A percentile compares a stretch with the other conserved stretches of the same genome.
Evolutionary conservation across 768 basidiomycete genomes (phyloP).

Genomic region (Russula sp.): DNA sequence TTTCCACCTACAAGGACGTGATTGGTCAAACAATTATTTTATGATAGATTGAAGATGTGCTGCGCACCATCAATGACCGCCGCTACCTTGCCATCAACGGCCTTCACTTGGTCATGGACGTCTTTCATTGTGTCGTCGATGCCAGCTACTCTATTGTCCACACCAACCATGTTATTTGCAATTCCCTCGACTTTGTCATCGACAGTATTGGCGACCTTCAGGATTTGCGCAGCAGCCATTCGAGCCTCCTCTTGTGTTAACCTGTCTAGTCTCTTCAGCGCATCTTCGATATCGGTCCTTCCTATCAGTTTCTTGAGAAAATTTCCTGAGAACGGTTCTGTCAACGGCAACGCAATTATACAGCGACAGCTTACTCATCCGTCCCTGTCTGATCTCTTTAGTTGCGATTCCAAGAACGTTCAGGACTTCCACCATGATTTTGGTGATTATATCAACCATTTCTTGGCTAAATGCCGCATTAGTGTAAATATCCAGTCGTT

Average conservation of each 20-base stretch:
- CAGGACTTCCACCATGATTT: constrained; percentile 1
- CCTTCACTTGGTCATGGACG: too few species aligned
- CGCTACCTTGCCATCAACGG: too few species aligned
- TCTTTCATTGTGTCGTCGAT: background rate
- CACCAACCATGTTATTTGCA: background rate
- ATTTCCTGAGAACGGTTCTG: background rate
- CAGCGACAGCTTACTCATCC: background rate
- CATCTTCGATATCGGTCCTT: background rate
- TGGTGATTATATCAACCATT: background rate
- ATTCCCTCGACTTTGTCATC: background rate
- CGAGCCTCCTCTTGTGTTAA: constrained; percentile 3
- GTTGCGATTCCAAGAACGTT: background rate
- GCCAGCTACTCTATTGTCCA: background rate
- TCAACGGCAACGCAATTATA: background rate
- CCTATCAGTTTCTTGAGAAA: background rate
- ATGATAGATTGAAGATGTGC: too few species aligned
- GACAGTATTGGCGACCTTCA: background rate
- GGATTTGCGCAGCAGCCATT: background rate
- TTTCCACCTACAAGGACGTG: too few species aligned
- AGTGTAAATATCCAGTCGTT: background rate
- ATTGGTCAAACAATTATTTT: too few species aligned
- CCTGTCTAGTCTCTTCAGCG: background rate
- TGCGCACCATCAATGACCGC: too few species aligned
- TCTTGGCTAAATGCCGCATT: background rate
- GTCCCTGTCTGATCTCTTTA: background rate